These are phyloP conservation scores for Naganishia vishniacii DNA, from an alignment of 768 basidiomycete genomes.

Conservation along the genomic window DNA sequence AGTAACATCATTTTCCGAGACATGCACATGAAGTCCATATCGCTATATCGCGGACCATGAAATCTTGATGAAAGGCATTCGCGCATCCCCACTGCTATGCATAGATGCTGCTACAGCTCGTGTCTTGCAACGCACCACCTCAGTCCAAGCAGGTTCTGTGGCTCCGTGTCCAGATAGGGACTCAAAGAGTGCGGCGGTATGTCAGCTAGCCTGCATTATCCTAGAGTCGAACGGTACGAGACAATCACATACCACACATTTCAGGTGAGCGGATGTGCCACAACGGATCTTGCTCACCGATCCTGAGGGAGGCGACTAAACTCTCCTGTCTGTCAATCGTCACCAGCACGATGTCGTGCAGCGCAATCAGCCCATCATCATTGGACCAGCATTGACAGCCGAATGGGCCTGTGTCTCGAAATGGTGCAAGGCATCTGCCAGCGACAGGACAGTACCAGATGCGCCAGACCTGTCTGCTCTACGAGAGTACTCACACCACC, in stretches of 20 bases:
- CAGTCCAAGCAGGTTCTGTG: no score
- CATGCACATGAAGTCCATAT: no score
- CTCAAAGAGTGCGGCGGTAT: neutral
- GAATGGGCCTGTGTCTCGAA: neutral
- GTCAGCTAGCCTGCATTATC: neutral
- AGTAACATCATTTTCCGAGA: no score
- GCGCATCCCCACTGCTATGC: no score
- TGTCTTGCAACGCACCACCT: no score
- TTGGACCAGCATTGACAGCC: constrained; percentile 1
- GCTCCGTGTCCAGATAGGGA: no score
- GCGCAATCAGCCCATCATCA: neutral
- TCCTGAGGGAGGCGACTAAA: no score
- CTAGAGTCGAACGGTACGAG: neutral
- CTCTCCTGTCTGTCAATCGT: no score
- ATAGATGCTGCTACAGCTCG: no score
- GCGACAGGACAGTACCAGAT: neutral
- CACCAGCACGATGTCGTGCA: neutral
- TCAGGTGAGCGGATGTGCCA: neutral
- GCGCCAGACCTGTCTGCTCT: constrained; percentile 1
- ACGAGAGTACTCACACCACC: constrained; percentile 33
- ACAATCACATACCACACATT: constrained; percentile 7
- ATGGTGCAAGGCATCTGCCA: neutral
- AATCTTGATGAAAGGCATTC: no score
- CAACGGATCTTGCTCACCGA: no score
- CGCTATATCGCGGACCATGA: no score